Conservation (phyloP, 495 filamentous ascomycete genomes). For the Cryomyces antarcticus region DNA sequence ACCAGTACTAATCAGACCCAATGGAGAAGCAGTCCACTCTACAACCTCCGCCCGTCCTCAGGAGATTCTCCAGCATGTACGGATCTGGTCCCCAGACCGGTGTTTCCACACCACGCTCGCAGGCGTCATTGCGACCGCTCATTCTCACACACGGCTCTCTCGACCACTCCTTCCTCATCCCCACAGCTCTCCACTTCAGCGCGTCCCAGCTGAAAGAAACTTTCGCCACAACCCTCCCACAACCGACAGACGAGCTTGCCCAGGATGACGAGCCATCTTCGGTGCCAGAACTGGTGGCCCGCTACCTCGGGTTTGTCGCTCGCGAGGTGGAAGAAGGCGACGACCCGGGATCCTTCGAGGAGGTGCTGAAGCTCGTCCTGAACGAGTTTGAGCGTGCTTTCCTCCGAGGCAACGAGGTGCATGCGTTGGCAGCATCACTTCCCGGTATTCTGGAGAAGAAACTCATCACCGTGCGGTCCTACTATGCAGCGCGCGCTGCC, state of each 20-base stretch:
- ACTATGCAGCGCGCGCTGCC: slow-evolving; percentile 75
- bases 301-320: slow-evolving; percentile 79
- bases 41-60: background rate
- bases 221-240: slow-evolving; percentile 65
- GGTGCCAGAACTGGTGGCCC: slow-evolving; percentile 67
- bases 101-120: slow-evolving; percentile 80
- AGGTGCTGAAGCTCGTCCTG: slow-evolving; percentile 70
- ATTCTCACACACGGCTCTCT: slow-evolving; percentile 81
- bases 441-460: slow-evolving; percentile 84
- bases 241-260: slow-evolving; percentile 87
- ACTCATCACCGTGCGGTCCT: slow-evolving; percentile 62
- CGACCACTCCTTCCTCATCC: slow-evolving; percentile 84
- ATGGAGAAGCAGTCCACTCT: too few species aligned
- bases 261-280: slow-evolving; percentile 97
- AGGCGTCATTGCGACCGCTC: slow-evolving; percentile 71
- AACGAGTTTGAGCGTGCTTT: slow-evolving; percentile 94
- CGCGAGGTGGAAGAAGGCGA: slow-evolving; percentile 75
- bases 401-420: slow-evolving; percentile 86
- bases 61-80: slow-evolving; percentile 44
- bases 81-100: slow-evolving; percentile 80
- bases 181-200: slow-evolving; percentile 85
- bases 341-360: slow-evolving; percentile 67
- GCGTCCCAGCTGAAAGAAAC: slow-evolving; percentile 77
- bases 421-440: slow-evolving; percentile 64
- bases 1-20: too few species aligned